A percentile compares a stretch with the other conserved stretches of the same genome.
Evolutionary conservation across 306 rosid species (phyloP).

Genomic region (Gynostemma pentaphyllum): DNA sequence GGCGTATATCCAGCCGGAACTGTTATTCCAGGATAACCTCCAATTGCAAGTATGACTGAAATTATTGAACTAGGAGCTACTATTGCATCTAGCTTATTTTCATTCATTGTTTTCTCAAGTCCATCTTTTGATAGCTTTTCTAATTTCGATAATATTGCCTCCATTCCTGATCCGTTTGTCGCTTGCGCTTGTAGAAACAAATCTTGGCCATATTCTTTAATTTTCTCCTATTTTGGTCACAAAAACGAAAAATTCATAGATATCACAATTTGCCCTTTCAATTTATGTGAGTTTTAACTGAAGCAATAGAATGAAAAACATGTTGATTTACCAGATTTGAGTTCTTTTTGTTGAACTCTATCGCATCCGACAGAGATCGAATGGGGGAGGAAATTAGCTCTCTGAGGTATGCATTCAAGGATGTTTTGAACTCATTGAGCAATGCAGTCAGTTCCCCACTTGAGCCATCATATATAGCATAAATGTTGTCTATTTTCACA

Average conservation of each 20-base stretch:
- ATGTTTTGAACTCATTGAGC: conserved; percentile 21
- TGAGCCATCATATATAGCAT: neutral
- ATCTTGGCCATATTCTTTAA: conserved; percentile 27
- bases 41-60: conserved; percentile 16
- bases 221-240: conserved; percentile 1
- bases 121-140: conserved; percentile 27
- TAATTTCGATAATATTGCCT: conserved; percentile 18
- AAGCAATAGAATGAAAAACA: neutral
- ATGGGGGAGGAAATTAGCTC: conserved; percentile 17
- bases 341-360: conserved; percentile 20
- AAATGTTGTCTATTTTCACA: conserved; percentile 17
- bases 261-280: neutral
- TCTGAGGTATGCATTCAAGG: conserved; percentile 21
- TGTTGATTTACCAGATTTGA: conserved; percentile 6
- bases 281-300: neutral
- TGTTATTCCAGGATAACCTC: conserved; percentile 27
- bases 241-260: neutral
- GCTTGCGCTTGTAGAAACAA: too few species aligned
- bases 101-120: conserved; percentile 30
- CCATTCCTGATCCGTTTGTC: neutral
- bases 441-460: conserved; percentile 13
- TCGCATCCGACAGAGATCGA: conserved; percentile 16
- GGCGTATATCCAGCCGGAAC: conserved; percentile 20
- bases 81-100: conserved; percentile 34
- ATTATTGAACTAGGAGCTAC: conserved; percentile 2